Evolutionary conservation across 2,329 filamentous ascomycete genomes (phyloP).

Genomic region (Stachybotrys chartarum): DNA sequence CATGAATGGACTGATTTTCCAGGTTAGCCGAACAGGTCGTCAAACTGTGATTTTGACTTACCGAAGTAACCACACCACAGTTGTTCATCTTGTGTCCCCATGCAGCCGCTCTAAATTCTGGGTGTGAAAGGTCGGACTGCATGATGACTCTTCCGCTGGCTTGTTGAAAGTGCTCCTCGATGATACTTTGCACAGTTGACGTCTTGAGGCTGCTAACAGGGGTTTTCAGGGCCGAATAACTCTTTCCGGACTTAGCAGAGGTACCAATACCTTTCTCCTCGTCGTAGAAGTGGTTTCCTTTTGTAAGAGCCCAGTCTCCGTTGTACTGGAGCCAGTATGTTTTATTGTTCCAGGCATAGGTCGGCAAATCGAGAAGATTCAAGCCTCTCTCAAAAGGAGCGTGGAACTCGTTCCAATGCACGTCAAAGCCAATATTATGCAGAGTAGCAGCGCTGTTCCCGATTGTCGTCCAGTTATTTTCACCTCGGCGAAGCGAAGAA

Average conservation of each 20-base stretch:
- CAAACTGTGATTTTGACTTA: conserved; percentile 18
- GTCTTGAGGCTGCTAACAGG: conserved; percentile 2
- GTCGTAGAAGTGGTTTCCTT: conserved; percentile 29
- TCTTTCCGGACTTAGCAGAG: too few relatives aligned
- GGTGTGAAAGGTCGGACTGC: conserved; percentile 31
- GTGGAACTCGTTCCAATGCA: conserved; percentile 1
- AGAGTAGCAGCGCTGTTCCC: conserved; percentile 39
- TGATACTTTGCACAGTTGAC: conserved; percentile 27
- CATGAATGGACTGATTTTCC: conserved; percentile 28
- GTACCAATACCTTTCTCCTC: not conserved
- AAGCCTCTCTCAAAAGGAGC: not conserved
- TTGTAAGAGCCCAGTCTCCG: conserved; percentile 66
- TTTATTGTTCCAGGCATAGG: conserved; percentile 67
- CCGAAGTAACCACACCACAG: conserved; percentile 33
- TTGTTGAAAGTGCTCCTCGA: conserved; percentile 22
- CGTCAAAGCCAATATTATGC: conserved; percentile 49
- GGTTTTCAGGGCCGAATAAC: too few relatives aligned
- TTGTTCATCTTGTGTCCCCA: conserved; percentile 36
- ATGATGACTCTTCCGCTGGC: conserved; percentile 19
- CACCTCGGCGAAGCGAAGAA: conserved; percentile 52
- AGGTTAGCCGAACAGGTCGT: too few relatives aligned
- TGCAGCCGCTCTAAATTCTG: conserved; percentile 27
- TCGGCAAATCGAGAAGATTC: conserved; percentile 52
- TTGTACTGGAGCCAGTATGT: conserved; percentile 59
- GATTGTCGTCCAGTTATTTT: conserved; percentile 51